Base-by-base conservation (phyloP, 257 asterid species). In the Lantana camara region DNA sequence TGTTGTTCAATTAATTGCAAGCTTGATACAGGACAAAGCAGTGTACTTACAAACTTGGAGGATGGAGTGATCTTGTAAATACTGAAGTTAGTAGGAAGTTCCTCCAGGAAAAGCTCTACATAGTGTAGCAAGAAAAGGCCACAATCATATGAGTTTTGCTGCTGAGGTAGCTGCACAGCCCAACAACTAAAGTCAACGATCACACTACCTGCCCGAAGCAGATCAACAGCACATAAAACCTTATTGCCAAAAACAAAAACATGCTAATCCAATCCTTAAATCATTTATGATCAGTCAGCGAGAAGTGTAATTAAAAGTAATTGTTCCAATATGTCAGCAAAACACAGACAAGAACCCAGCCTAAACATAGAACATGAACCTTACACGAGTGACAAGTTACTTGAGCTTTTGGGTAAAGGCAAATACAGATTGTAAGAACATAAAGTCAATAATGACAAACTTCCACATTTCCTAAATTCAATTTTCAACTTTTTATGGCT, bases 81-180 rank as follows among this genome's bases (percentile, higher is more conserved):
- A 64, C 57, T 88, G 56, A 93, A 82, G 77, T 72, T 67, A 44
- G 69, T 61, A 20, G 96, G 92, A 57, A 80, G 92, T 67, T 88
- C 95, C 73, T 84, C 96, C 81, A 93, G 73, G 74, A 93, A 93
- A 64, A 59, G 86, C 80, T 93, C 99, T 30, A 90, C 96, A 35
- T 85, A 87, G 77, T 93, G 99, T 52, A 93, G 99, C 72, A 93
- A 79, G 80, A 90, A 93, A 73, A 93, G 96, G 64, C 97, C 99
- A 72, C 99, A 93, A 69, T 93, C 99, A 48, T 58, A 93, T 15
- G 79, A 75, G 66, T 93, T 93, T 69, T 74, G 97, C 82, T 93
- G 99, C 73, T 93, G 99, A 0, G 99, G 99, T 63, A 93, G 73
- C 97, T 90, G 87, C 94, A 77, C 57, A 52, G 55, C 65, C 24